Evolutionary conservation across 1,139 yeast genomes (phyloP), one percentile per base, ranked within the genome.

Genomic region (Taphrina wiesneri): DNA sequence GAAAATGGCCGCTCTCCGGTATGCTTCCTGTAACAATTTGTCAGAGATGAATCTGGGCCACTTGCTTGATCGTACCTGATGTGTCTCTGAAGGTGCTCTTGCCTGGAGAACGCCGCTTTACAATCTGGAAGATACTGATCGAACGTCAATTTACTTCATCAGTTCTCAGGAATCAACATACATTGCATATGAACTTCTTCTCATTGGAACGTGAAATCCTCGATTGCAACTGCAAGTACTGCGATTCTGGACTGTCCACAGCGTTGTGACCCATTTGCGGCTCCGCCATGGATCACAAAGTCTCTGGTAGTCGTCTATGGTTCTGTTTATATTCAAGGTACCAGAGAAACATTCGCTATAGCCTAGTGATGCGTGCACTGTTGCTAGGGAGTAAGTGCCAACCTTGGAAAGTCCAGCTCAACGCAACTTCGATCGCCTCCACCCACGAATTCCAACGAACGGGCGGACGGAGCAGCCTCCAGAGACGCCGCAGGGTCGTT

Each of bases 1-100:
- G 90, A 85, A 75, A 90, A 92, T 0, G 98, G 98, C 67, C 96
- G 81, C 76, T 92, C 98, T 53, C 97, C 98, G 0, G 97, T 91
- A 75, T 91, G 98, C 74, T 91, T 92, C 63, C 97, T 80, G 65
- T 5, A n/a, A 19, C 6, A 21, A 25, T 46, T 23, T 2, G 25
- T 15, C 43, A 26, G 39, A 19, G 45, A 21, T 17, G 7, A 21
- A 3, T n/a, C 30, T 1, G 1, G 4, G 17, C 28, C 5, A 9
- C 56, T 9, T n/a, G 34, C 49, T 36, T n/a, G 34, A n/a, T 26
- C 67, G 19, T 41, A 69, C 70, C 72, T 56, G 65, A 90, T 88
- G 77, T 91, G 98, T 69, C 98, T 82, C 1, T 97, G 96, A 72
- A 92, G 81, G 76, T 92, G 97, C 75, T 92, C 97, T 19, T 90